phyloP scores from a whole-genome alignment of 2,329 filamentous ascomycete genomes.

The Thermoascus crustaceus region DNA sequence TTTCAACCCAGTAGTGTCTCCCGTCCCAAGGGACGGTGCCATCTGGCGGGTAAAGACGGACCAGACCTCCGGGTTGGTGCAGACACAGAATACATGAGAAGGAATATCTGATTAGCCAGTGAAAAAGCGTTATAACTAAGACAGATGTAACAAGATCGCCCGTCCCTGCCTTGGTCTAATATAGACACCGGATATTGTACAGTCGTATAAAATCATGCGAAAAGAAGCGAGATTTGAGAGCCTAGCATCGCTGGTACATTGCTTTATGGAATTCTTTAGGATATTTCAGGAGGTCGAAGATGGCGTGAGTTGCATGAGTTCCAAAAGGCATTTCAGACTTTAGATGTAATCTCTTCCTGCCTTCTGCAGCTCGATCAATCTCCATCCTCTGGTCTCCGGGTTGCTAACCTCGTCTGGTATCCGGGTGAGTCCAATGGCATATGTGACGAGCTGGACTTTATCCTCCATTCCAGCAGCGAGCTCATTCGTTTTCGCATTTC shows the following conservation, averaged over 20 bases:
- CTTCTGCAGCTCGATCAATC: constrained; percentile 97
- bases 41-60: no score
- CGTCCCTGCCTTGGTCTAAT: constrained; percentile 29
- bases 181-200: constrained; percentile 32
- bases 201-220: constrained; percentile 25
- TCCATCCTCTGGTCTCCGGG: constrained; percentile 92
- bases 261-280: background rate
- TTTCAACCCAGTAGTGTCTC: no score
- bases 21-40: no score
- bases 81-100: constrained; percentile 13
- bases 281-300: background rate
- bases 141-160: constrained; percentile 23
- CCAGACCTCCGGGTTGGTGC: no score
- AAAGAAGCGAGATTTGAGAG: constrained; percentile 8
- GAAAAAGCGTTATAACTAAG: constrained; percentile 16
- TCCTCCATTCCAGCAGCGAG: constrained; percentile 97
- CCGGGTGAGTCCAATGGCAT: constrained; percentile 91
- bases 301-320: background rate
- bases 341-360: constrained; percentile 83
- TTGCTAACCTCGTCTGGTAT: constrained; percentile 95
- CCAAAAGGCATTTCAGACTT: constrained; percentile 23
- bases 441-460: constrained; percentile 95
- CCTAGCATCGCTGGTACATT: background rate
- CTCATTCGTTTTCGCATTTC: constrained; percentile 80
- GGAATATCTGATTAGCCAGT: constrained; percentile 13